Base-by-base conservation (phyloP, 1,284 basidiomycete genomes). In the Boletellus sp. region DNA sequence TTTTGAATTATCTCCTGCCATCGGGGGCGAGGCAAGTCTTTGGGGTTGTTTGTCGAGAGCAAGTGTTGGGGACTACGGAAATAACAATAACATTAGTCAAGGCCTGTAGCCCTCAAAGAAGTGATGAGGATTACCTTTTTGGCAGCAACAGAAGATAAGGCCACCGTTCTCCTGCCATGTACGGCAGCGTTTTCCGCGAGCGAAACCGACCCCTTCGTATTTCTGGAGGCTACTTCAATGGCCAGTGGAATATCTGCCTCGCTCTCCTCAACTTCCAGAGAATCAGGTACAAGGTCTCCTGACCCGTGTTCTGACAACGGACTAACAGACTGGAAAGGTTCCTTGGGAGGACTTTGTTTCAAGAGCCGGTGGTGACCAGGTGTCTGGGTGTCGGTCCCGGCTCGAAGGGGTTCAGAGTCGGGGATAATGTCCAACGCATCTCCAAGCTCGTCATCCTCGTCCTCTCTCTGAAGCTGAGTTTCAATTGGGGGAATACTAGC, bases 351-450 rank as follows among this genome's bases (percentile, higher is more conserved):
- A 48, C 52, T 55, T 21, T 47, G 50, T 15, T 22, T 46, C 37
- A 49, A 28, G 24, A 35, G 35, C 36, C 41, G 51, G 44, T 47
- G 39, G n/a, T 36, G 50, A 24, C 40, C 39, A 36, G 55, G 49
- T 18, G 55, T 48, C 40, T 50, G 44, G 35, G 39, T 12, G 28
- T 51, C 44, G 6, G 40, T 36, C 19, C 46, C 66, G 39, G 56
- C 61, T 50, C 56, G 57, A 51, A 65, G 55, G 42, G 80, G 77
- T 51, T 83, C 81, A 8, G 80, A 84, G 59, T 84, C 83, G 5
- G 82, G 81, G 18, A 85, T 70, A 47, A 82, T 48, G 43, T 78
- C 77, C 59, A 72, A 68, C 6, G 55, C 51, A 44, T 63, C 69
- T 37, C 61, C 65, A 35, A 22, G 36, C 24, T 57, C 64, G 50